Base-by-base conservation (phyloP, 2,329 filamentous ascomycete species). In the Exophiala sp. region DNA sequence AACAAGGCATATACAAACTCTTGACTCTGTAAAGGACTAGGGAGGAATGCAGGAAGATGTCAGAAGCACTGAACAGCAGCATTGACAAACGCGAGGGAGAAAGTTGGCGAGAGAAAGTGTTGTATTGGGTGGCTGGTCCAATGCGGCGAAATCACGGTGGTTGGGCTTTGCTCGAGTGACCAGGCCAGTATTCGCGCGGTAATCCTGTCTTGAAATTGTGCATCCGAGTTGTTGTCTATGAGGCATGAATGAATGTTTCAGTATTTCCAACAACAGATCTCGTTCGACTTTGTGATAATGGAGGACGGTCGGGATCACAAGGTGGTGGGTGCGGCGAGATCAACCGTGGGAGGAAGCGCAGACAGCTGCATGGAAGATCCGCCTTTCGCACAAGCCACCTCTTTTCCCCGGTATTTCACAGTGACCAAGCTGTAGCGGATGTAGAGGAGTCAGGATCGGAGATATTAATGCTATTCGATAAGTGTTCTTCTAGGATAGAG, bases 81-180 rank as follows among this genome's bases (percentile, higher is more conserved):
- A 57, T 54, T 46, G 51, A 54, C 42, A 32, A 39, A n/a, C 35
- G 53, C 41, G 47, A 43, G 24, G 29, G 41, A 43, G 41, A 46
- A 43, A 47, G 43, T 39, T 42, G 54, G 23, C 44, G 41, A 34
- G 41, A 18, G 50, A 21, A 35, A 42, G 53, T 41, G 43, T 50
- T 23, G 44, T 41, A 46, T 50, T 23, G 44, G 41, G 54, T 56
- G 50, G 54, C 50, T 57, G 50, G 54, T 54, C 44, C 48, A 47
- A 52, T 48, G 41, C 50, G 30, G 7, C 27, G 38, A 56, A 56
- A 57, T 57, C 54, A 47, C 43, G 48, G 54, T 49, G 54, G 54
- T 52, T 57, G 54, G 54, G 51, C 38, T 52, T 50, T 46, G 50
- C 42, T 29, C 39, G 42, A 40, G 27, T 30, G 30, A 14, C 30